Evolutionary conservation across 805 yeast genomes (phyloP).

Genomic region (Yamadazyma akitaensis): DNA sequence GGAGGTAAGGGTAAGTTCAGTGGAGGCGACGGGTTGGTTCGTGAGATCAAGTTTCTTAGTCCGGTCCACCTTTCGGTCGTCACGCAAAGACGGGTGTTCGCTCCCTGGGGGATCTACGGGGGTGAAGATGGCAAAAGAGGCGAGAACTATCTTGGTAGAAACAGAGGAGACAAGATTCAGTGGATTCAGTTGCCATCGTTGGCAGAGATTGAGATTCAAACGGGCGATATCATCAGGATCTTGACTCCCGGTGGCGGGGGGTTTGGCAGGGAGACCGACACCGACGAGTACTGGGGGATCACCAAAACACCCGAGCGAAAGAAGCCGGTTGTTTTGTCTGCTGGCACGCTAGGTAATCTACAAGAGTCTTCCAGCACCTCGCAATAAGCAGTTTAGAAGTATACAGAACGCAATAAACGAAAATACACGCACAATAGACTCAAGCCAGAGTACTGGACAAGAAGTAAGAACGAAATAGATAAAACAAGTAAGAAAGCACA

Average conservation of each 20-base stretch:
- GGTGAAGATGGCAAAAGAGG: constrained; percentile 33
- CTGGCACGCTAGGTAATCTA: constrained; percentile 20
- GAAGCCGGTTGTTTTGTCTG: constrained; percentile 4
- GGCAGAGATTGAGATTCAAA: constrained; percentile 55
- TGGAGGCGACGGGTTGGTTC: constrained; percentile 19
- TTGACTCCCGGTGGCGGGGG: constrained; percentile 88
- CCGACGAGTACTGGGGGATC: constrained; percentile 16
- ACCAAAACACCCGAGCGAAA: background rate
- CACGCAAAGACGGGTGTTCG: constrained; percentile 18
- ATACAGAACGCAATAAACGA: background rate
- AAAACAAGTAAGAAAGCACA: no score
- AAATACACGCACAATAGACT: background rate
- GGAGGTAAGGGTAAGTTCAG: constrained; percentile 19
- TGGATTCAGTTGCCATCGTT: constrained; percentile 48
- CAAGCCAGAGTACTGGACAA: no score
- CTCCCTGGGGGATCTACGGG: constrained; percentile 30
- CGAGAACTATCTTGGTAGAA: constrained; percentile 30
- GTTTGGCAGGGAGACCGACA: constrained; percentile 43
- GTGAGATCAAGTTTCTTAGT: constrained; percentile 18
- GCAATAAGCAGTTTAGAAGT: constrained; percentile 12
- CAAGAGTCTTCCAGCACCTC: constrained; percentile 22
- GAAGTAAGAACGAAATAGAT: no score
- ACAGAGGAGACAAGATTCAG: constrained; percentile 20
- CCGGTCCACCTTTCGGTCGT: constrained; percentile 17
- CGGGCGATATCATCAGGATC: constrained; percentile 67